phyloP scores from a whole-genome alignment of 192 early-diverging fungal species.

The Coemansia aciculifera region DNA sequence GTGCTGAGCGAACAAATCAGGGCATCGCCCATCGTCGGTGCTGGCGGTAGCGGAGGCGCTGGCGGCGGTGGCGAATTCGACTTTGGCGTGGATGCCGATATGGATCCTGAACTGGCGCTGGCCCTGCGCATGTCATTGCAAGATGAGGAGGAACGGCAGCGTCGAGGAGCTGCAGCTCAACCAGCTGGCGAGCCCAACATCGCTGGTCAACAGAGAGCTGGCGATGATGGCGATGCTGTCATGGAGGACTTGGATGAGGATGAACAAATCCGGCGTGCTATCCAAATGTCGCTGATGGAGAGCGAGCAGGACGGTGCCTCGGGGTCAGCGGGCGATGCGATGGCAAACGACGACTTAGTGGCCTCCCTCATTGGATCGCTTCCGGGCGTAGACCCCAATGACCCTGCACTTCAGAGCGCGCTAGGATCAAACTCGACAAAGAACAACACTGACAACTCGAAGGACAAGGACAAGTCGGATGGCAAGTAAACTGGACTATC shows the following conservation, averaged over 20 bases:
- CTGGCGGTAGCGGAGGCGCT: slow-evolving; percentile 72
- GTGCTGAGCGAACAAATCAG: slow-evolving; percentile 84
- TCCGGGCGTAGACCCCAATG: slow-evolving; percentile 84
- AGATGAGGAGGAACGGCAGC: slow-evolving; percentile 91
- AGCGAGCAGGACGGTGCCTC: slow-evolving; percentile 20
- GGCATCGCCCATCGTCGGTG: slow-evolving; percentile 82
- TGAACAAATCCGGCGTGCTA: slow-evolving; percentile 48
- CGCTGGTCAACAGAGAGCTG: slow-evolving; percentile 6
- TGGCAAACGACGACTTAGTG: slow-evolving; percentile 62
- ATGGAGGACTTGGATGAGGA: slow-evolving; percentile 52
- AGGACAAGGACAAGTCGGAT: slow-evolving; percentile 27
- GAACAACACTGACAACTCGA: slow-evolving; percentile 43
- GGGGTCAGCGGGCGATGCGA: slow-evolving; percentile 37
- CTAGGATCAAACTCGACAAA: slow-evolving; percentile 56
- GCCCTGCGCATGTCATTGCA: slow-evolving; percentile 95
- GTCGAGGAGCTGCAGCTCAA: slow-evolving; percentile 29
- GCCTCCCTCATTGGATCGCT: slow-evolving; percentile 75
- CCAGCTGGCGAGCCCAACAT: neutral
- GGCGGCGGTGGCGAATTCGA: slow-evolving; percentile 68
- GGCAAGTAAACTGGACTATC: slow-evolving; percentile 2
- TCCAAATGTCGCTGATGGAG: slow-evolving; percentile 56
- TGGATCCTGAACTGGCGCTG: slow-evolving; percentile 91
- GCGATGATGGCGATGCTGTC: slow-evolving; percentile 25
- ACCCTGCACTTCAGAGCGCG: slow-evolving; percentile 76
- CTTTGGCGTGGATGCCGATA: slow-evolving; percentile 90